These are phyloP conservation scores for Meira miltonrushii DNA, from an alignment of 1,284 basidiomycete genomes.

Conservation along the genomic window DNA sequence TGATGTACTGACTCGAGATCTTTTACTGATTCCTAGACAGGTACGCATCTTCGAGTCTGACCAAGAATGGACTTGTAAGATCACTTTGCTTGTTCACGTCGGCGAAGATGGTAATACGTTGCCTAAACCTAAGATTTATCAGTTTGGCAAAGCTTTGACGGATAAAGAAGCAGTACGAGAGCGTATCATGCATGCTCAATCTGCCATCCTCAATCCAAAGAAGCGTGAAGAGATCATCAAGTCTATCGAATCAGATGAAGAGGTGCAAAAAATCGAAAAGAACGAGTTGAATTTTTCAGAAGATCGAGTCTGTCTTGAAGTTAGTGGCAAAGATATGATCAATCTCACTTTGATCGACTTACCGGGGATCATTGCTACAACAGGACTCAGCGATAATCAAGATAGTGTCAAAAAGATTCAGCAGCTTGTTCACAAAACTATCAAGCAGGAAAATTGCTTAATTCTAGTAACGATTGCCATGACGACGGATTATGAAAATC, in stretches of 20 bases:
- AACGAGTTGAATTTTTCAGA: not conserved
- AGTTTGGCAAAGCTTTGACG: not conserved
- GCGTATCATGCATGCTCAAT: not conserved
- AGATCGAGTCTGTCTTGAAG: not conserved
- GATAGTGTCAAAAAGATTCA: not conserved
- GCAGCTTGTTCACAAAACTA: not conserved
- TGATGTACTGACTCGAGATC: too few relatives aligned
- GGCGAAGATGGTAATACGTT: not conserved
- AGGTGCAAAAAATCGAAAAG: not conserved
- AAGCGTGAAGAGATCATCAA: not conserved
- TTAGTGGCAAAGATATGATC: not conserved
- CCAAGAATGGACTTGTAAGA: conserved; percentile 1
- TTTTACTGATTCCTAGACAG: too few relatives aligned
- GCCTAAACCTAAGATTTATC: not conserved
- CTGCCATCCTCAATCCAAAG: not conserved
- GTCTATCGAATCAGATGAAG: too few relatives aligned
- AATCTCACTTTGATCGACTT: conserved; percentile 2
- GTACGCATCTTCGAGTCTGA: not conserved
- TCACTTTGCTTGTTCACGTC: not conserved
- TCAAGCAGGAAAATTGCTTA: not conserved
- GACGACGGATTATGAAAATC: not conserved
- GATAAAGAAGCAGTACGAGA: not conserved
- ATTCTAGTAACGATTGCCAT: not conserved
- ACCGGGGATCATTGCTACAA: not conserved
- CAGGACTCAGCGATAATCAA: not conserved